Percentiles rank a stretch among this genome's conserved stretches.
phyloP scores from a whole-genome alignment of 2,329 filamentous ascomycete genomes.

The Lasiodiplodia sp. region DNA sequence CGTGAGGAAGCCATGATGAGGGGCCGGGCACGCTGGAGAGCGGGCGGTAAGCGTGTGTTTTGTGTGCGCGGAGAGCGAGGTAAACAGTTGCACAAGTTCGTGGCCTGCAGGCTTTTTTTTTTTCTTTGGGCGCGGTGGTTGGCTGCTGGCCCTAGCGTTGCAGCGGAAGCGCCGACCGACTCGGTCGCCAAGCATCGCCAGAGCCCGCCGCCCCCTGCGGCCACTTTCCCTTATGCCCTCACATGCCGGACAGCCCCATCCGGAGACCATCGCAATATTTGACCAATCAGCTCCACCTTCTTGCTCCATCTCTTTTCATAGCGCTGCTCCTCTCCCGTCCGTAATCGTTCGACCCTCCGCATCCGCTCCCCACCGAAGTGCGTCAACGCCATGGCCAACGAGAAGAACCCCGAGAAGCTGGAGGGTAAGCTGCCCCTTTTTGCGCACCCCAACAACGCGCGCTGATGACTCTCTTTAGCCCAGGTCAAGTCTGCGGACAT shows the following conservation, averaged over 20 bases:
- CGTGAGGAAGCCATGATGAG: conserved; percentile 74
- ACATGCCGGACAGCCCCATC: conserved; percentile 21
- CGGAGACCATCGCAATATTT: conserved; percentile 25
- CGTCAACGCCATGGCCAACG: conserved; percentile 46
- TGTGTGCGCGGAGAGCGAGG: conserved; percentile 15
- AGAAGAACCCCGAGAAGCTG: conserved; percentile 70
- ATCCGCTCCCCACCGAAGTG: conserved; percentile 6
- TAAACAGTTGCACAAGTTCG: conserved; percentile 27
- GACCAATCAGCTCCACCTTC: conserved; percentile 26
- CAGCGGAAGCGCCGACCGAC: conserved; percentile 14
- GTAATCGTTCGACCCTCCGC: conserved; percentile 5
- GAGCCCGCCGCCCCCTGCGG: conserved; percentile 7
- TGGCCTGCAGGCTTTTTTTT: conserved; percentile 5
- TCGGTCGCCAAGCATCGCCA: conserved; percentile 16
- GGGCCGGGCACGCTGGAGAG: not conserved
- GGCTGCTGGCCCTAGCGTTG: conserved; percentile 1
- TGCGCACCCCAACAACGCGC: conserved; percentile 37
- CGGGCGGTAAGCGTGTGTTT: conserved; percentile 13
- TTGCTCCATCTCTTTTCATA: conserved; percentile 23
- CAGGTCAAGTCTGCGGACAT: conserved; percentile 99
- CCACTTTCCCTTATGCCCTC: conserved; percentile 9
- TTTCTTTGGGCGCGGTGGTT: not conserved
- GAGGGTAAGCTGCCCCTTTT: conserved; percentile 64
- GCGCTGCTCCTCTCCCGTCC: conserved; percentile 18
- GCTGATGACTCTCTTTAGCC: conserved; percentile 60